phyloP scores from a whole-genome alignment of 176 grass and related monocot genomes.

The Chrysopogon serrulatus region DNA sequence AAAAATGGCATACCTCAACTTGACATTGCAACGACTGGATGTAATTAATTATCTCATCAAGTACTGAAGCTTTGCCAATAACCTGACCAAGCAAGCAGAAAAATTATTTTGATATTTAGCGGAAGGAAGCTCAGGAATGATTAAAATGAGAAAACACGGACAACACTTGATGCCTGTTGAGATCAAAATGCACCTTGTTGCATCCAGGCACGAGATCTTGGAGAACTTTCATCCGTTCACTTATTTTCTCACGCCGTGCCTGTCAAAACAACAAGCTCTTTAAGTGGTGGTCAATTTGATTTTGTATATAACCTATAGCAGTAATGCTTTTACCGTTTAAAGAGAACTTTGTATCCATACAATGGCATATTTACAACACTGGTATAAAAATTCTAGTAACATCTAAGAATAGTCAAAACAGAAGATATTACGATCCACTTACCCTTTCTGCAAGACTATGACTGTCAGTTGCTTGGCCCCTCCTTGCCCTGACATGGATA shows the following conservation, averaged over 20 bases:
- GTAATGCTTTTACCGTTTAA: neutral
- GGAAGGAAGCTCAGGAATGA: neutral
- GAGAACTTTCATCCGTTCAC: slow-evolving; percentile 93
- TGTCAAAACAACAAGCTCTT: slow-evolving; percentile 34
- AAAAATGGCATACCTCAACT: slow-evolving; percentile 70
- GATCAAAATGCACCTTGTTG: slow-evolving; percentile 69
- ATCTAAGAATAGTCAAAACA: neutral
- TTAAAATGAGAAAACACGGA: neutral
- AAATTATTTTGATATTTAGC: slow-evolving; percentile 10
- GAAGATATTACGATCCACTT: slow-evolving; percentile 17
- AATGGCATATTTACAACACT: neutral
- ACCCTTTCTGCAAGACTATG: slow-evolving; percentile 99
- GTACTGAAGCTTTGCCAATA: slow-evolving; percentile 92
- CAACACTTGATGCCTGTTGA: neutral
- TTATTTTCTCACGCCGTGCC: slow-evolving; percentile 97
- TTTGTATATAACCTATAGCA: neutral
- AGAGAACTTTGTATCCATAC: neutral
- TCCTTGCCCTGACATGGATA: slow-evolving; percentile 96
- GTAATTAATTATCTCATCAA: slow-evolving; percentile 98
- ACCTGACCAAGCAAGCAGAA: slow-evolving; percentile 51
- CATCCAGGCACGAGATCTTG: slow-evolving; percentile 97
- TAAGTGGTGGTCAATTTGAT: slow-evolving; percentile 1
- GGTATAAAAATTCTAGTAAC: neutral
- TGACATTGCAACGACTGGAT: slow-evolving; percentile 90
- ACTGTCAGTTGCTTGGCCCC: slow-evolving; percentile 95